Conservation (phyloP, 176 grass and related monocot species). For the Aegilops umbellulata region DNA sequence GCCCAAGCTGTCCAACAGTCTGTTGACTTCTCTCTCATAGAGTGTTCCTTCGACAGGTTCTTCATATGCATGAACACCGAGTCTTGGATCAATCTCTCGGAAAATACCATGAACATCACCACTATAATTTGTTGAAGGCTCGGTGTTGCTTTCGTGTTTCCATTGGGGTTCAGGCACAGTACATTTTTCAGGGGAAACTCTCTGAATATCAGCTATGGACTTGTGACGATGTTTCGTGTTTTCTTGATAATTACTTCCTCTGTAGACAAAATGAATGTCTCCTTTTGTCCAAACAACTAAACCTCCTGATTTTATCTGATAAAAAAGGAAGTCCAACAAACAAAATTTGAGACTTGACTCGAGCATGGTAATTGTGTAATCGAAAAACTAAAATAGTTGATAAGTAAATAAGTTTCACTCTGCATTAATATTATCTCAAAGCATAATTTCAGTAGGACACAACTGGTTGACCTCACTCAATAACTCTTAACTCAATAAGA, state of each 20-base stretch:
- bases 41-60: slow-evolving; percentile 48
- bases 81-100: neutral
- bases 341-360: neutral
- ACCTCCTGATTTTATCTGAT: slow-evolving; percentile 77
- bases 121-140: neutral
- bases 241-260: slow-evolving; percentile 34
- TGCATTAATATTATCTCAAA: neutral
- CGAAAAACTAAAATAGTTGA: neutral
- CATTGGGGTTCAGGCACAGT: neutral
- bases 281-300: slow-evolving; percentile 72
- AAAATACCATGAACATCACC: neutral
- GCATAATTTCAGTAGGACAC: neutral
- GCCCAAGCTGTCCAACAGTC: slow-evolving; percentile 71
- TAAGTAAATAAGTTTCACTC: neutral
- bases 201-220: slow-evolving; percentile 1
- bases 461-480: neutral
- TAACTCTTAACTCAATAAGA: neutral
- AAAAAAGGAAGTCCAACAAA: slow-evolving; percentile 8
- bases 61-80: slow-evolving; percentile 23
- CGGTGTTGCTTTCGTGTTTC: neutral
- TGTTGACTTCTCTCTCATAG: slow-evolving; percentile 83
- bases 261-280: slow-evolving; percentile 71
- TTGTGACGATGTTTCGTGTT: neutral
- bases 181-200: slow-evolving; percentile 18
- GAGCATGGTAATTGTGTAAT: neutral